A percentile compares a stretch with the other conserved stretches of the same genome.
Evolutionary conservation across 2,329 filamentous ascomycete species (phyloP).

Genomic region (Biscogniauxia sp.): DNA sequence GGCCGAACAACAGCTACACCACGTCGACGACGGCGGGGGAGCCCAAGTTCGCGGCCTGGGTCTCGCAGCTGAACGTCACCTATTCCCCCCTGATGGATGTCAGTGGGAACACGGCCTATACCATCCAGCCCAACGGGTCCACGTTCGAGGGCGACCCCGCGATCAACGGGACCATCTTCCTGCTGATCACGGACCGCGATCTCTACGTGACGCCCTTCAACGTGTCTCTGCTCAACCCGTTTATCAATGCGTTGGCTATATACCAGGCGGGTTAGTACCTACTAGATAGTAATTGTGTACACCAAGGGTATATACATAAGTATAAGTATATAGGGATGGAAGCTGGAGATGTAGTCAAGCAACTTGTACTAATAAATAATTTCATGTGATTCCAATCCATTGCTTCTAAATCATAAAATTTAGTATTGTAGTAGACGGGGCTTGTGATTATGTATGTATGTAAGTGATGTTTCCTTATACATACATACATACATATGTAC

Average conservation of each 20-base stretch:
- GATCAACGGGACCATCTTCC: constrained; percentile 76
- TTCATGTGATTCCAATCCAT: no score
- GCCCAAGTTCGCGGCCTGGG: constrained; percentile 72
- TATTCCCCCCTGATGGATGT: constrained; percentile 60
- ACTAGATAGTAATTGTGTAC: no score
- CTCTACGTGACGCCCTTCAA: constrained; percentile 74
- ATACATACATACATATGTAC: no score
- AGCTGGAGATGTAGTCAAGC: no score
- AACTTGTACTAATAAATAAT: no score
- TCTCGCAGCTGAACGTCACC: constrained; percentile 73
- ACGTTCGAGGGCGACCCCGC: constrained; percentile 67
- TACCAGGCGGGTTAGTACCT: constrained; percentile 70
- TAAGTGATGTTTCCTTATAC: no score
- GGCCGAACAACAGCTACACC: constrained; percentile 80
- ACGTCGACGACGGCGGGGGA: constrained; percentile 58
- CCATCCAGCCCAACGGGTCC: constrained; percentile 68
- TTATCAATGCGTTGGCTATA: constrained; percentile 70
- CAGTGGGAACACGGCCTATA: constrained; percentile 58
- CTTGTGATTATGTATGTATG: no score
- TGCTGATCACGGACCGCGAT: constrained; percentile 70
- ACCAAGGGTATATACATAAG: no score
- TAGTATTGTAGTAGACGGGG: no score
- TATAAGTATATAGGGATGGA: no score
- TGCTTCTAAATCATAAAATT: no score
- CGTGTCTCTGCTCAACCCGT: constrained; percentile 68